phyloP scores from a whole-genome alignment of 2,329 filamentous ascomycete genomes.

The Pyrenophora seminiperda region DNA sequence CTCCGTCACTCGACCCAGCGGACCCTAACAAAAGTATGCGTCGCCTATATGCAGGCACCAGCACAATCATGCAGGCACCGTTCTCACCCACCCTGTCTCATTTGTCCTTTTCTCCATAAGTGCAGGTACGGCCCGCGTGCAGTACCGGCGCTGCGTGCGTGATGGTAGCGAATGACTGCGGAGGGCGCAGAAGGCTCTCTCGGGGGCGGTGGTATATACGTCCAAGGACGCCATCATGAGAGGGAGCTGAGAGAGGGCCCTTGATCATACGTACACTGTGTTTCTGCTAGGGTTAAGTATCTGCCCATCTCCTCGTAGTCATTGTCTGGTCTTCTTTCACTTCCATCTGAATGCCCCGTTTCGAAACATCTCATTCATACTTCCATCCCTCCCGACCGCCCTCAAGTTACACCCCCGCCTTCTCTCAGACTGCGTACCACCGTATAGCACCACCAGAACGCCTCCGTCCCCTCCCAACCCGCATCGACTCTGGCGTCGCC shows the following conservation, averaged over 20 bases:
- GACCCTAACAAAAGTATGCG: slow-evolving; percentile 37
- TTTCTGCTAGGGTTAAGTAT: slow-evolving; percentile 24
- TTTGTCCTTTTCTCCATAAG: slow-evolving; percentile 14
- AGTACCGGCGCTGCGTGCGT: slow-evolving; percentile 15
- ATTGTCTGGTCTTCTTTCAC: slow-evolving; percentile 10
- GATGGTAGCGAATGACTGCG: slow-evolving; percentile 29
- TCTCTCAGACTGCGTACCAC: slow-evolving; percentile 29
- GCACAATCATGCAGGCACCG: slow-evolving; percentile 37
- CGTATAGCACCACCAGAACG: slow-evolving; percentile 30
- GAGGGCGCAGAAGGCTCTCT: background rate
- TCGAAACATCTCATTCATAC: slow-evolving; percentile 22
- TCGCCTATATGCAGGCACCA: slow-evolving; percentile 33
- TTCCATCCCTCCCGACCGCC: slow-evolving; percentile 25
- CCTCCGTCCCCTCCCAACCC: slow-evolving; percentile 27
- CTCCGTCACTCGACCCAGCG: slow-evolving; percentile 32
- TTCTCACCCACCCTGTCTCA: slow-evolving; percentile 31
- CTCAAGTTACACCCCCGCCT: slow-evolving; percentile 26
- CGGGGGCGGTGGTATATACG: slow-evolving; percentile 22
- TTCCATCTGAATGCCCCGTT: slow-evolving; percentile 28
- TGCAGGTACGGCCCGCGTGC: slow-evolving; percentile 25
- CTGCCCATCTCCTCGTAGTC: slow-evolving; percentile 5
- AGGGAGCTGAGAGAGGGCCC: slow-evolving; percentile 10
- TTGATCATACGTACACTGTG: slow-evolving; percentile 16
- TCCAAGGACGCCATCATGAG: slow-evolving; percentile 20
- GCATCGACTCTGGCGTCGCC: slow-evolving; percentile 21